Evolutionary conservation across 1,284 basidiomycete genomes (phyloP).

Genomic region (Leccinum angustisporum): DNA sequence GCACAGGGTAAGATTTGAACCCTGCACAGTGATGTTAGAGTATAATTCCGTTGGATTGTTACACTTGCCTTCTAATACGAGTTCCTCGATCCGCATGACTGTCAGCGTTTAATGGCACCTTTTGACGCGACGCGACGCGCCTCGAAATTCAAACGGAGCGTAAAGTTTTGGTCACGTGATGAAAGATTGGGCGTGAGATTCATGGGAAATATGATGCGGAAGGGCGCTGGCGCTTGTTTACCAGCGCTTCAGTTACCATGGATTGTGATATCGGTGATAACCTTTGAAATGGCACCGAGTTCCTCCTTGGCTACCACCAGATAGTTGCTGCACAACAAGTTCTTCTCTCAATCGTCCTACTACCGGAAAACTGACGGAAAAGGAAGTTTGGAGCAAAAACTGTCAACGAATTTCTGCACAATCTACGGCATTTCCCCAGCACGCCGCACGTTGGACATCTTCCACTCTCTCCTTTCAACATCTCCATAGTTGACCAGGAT

Average conservation of each 20-base stretch:
- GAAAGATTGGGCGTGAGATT: background rate
- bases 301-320: background rate
- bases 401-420: constrained; percentile 14
- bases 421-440: constrained; percentile 11
- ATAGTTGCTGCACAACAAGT: too few relatives aligned
- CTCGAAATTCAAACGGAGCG: constrained; percentile 27
- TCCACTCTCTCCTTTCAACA: background rate
- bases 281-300: background rate
- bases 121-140: constrained; percentile 35
- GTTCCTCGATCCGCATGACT: constrained; percentile 77
- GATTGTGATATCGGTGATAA: background rate
- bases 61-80: constrained; percentile 68
- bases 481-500: background rate
- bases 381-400: constrained; percentile 22
- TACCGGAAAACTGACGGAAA: constrained; percentile 9
- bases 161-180: constrained; percentile 15
- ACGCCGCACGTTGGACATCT: background rate
- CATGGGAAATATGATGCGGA: background rate
- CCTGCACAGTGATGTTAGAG: constrained; percentile 45
- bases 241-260: constrained; percentile 16
- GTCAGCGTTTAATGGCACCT: background rate
- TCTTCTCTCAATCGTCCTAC: background rate
- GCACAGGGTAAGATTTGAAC: constrained; percentile 96
- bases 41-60: too few relatives aligned
- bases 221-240: constrained; percentile 5